Evolutionary conservation across 2,329 filamentous ascomycete genomes (phyloP), one percentile per base, ranked within the genome.

Genomic region (Diplodia mutila): DNA sequence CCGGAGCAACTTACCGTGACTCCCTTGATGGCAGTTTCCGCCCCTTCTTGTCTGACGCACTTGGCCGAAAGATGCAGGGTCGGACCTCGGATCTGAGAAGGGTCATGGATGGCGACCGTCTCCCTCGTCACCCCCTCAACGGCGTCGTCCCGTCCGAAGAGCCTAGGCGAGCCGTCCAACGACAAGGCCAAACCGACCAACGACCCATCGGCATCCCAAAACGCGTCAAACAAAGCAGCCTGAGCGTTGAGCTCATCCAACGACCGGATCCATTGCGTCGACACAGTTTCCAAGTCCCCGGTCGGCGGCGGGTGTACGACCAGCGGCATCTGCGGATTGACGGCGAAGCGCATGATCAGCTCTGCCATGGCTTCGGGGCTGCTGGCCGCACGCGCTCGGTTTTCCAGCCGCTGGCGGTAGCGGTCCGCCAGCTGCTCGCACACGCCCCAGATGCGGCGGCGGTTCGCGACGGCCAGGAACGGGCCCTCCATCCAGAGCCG

Each of bases 401-500:
- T 29, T 25, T 5, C 23, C 54, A n/a, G n/a, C 11, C 34, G 14
- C 2, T 7, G 2, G 11, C 46, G 34, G n/a, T 25, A 42, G 16
- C 8, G 6, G 11, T 23, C 39, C 2, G 55, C 21, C 9, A 42
- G 7, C 32, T 27, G 14, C 39, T 61, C 55, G 55, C 55, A 54
- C 12, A 54, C 52, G 6, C 18, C 52, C 52, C 52, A 54, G 27
- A 54, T 21, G 14, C 51, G 51, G 12, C 74, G 70, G 16, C 76
- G 73, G 65, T 78, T 78, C 23, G 76, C 75, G 63, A 78, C 68
- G 6, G 69, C 70, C 69, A 76, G 72, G 12, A 75, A 72, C 1
- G 71, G 69, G 1, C 72, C 72, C 18, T 57, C 61, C 65, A 74
- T 71, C 6, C 71, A 72, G n/a, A 68, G 65, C 9, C 49, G 61